A percentile compares a stretch with the other conserved stretches of the same genome.
These are phyloP conservation scores for Capsella bursapastoris DNA, from an alignment of 345 rosid genomes.

Conservation along the genomic window DNA sequence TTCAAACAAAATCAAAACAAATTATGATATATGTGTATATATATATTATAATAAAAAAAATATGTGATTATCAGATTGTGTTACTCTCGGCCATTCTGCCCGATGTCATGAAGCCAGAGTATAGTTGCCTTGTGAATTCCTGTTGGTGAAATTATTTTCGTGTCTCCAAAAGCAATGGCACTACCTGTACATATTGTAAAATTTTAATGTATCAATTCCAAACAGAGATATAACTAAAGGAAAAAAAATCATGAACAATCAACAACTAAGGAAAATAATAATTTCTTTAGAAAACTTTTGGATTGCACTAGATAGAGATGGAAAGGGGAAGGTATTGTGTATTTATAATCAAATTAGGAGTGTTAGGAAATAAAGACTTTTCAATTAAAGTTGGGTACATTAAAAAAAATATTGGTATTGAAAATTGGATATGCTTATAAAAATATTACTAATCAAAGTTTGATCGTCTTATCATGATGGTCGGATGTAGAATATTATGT, in stretches of 20 bases:
- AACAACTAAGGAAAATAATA: background rate
- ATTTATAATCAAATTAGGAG: too few relatives aligned
- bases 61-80: background rate
- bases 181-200: background rate
- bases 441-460: too few relatives aligned
- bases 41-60: background rate
- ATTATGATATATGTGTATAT: too few relatives aligned
- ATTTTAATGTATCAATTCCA: background rate
- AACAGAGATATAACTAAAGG: background rate
- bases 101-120: conserved; percentile 22
- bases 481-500: too few relatives aligned
- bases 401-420: too few relatives aligned
- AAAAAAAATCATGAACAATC: too few relatives aligned
- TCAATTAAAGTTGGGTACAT: too few relatives aligned
- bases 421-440: too few relatives aligned
- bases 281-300: background rate
- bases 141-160: background rate
- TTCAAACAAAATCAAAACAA: too few relatives aligned
- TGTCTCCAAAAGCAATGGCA: background rate
- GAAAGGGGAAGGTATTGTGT: background rate
- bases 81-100: background rate
- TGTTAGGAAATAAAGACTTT: too few relatives aligned
- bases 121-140: conserved; percentile 18
- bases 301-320: background rate
- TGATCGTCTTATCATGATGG: too few relatives aligned